phyloP scores from a whole-genome alignment of 768 basidiomycete genomes.

The Rhodotorula babjevae region DNA sequence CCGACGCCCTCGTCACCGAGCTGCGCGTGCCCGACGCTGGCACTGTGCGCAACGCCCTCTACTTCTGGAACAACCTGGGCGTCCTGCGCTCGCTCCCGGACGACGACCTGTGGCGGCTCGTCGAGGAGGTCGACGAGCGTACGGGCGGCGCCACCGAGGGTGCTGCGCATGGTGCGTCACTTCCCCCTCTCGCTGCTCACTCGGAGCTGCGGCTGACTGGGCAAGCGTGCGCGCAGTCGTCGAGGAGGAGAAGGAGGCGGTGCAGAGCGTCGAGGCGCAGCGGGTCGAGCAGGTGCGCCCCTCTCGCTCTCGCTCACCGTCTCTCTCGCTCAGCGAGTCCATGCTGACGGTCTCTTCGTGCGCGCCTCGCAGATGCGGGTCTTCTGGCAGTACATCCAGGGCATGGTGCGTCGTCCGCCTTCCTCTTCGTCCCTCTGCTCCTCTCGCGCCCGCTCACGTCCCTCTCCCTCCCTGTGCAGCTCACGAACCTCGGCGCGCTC shows the following conservation, averaged over 20 bases:
- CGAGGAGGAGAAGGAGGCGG: slow-evolving; percentile 37
- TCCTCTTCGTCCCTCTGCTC: neutral
- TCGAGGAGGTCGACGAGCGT: slow-evolving; percentile 52
- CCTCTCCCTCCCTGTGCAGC: slow-evolving; percentile 45
- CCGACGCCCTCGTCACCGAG: slow-evolving; percentile 62
- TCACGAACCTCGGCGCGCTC: slow-evolving; percentile 74
- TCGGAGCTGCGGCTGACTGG: no score
- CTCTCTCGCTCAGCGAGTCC: neutral
- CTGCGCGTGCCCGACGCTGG: slow-evolving; percentile 65
- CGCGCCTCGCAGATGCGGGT: slow-evolving; percentile 73
- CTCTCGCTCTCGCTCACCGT: no score
- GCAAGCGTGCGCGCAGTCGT: slow-evolving; percentile 11
- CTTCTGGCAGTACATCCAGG: slow-evolving; percentile 86
- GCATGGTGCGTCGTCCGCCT: slow-evolving; percentile 24
- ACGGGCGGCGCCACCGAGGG: no score
- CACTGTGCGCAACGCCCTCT: slow-evolving; percentile 65
- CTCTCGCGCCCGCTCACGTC: neutral
- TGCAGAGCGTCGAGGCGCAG: slow-evolving; percentile 39
- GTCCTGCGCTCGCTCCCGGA: slow-evolving; percentile 56
- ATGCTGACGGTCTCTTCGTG: slow-evolving; percentile 46
- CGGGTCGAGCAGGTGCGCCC: slow-evolving; percentile 18
- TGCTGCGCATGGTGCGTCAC: neutral
- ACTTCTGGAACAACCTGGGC: slow-evolving; percentile 77
- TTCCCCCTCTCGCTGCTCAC: no score
- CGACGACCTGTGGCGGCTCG: slow-evolving; percentile 59